Base-by-base conservation (phyloP, 2,329 filamentous ascomycete species). In the Fusarium sp. region DNA sequence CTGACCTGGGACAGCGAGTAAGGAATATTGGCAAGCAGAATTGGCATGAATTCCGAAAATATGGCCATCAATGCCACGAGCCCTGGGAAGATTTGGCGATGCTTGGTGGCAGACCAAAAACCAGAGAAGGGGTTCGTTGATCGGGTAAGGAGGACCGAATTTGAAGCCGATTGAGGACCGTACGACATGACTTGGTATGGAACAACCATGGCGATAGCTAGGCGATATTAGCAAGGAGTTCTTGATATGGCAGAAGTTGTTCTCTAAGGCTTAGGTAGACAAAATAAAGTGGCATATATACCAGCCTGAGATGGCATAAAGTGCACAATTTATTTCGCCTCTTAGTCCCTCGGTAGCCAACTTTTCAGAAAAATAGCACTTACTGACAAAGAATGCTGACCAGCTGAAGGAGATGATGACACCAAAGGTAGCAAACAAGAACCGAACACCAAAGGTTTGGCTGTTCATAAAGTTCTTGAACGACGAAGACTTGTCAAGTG, bases 41-140 rank as follows among this genome's bases (percentile, higher is more conserved):
- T 77, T 2, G 84, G 85, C n/a, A 87, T 80, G 49, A 85, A 81
- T 50, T 87, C 84, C 23, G 84, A 80, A 4, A 86, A 75, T 23
- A 86, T 79, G 5, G 82, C 78, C 48, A 82, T 81, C 7, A 81
- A 66, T 1, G 82, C 80, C 12, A 83, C 79, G 14, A 80, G 56
- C 25, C 80, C 77, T 2, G 84, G 77, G 61, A 83, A 84, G 9
- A 67, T 78, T 76, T 63, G 72, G 4, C 68, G 50, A n/a, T 75
- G 70, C 41, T 74, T 75, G 28, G 73, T 4, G 0, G 74, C 72
- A 4, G 72, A 72, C 68, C 71, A 75, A 20, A 87, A 63, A 1
- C 83, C 84, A 1, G 80, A 82, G 40, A 86, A 83, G 5, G 81
- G 80, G 58, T 86, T 85, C 0, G 82, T 83, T 2, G 80, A 79